Base-by-base conservation (phyloP, 345 rosid genomes). In the Anastatica hierochuntica region DNA sequence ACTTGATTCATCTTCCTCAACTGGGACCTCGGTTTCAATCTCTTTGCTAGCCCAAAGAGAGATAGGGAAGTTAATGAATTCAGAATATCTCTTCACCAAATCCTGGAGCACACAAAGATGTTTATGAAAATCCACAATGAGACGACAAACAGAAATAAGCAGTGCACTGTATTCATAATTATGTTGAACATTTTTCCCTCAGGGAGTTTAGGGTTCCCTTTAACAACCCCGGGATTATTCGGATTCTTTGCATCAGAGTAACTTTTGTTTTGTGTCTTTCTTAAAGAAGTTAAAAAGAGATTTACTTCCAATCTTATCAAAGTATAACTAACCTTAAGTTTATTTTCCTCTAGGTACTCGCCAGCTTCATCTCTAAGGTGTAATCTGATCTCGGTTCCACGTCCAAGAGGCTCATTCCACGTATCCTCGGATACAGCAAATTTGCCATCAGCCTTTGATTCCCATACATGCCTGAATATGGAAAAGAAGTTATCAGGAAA, bases 341-440 rank as follows among this genome's bases (percentile, higher is more conserved):
- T 92, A 71, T 74, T 74, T 68, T 92, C 97, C 59, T 92, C 98
- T 65, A 78, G 66, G 77, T 92, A 92, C 63, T 92, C 97, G 40
- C 85, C 84, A 57, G 98, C 98, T 76, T 92, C 97, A n/a, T 92
- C 86, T 52, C 94, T 78, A 40, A 92, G 90, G 66, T 92, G 97
- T 60, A 92, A 54, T 72, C 82, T 85, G 62, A 92, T 85, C 77
- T 92, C 98, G 51, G 98, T 92, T 63, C 98, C 98, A 51, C 97
- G 95, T 49, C 95, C 97, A 24, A 92, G 65, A 19, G 94, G 86
- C 30, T 92, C 98, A 63, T 92, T 92, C 98, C 98, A 92, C 10
- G 90, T 81, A 51, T 92, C 98, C 78, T 92, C 97, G 0, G 98
- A 88, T 51, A 92, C 81, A 38, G 98, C 94, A 64, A 92, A 92